Percentiles rank a stretch among this genome's conserved stretches.
phyloP scores from a whole-genome alignment of 805 yeast species.

The Nakazawaea peltata region DNA sequence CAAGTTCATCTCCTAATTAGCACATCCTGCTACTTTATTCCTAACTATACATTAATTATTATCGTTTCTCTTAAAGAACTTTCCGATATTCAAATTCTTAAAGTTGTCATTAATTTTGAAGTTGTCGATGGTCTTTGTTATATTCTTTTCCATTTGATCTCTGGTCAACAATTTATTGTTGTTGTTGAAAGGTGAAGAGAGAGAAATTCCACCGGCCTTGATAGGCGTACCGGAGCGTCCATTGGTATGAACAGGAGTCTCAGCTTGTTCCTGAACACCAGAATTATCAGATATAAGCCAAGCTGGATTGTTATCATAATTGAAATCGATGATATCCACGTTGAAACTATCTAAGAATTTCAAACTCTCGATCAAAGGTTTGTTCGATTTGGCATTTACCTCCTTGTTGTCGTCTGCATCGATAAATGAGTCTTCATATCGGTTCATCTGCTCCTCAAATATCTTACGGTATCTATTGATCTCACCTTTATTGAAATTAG shows the following conservation, averaged over 20 bases:
- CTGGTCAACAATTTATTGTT: slow-evolving; percentile 23
- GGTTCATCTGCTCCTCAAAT: slow-evolving; percentile 28
- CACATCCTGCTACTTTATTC: no score
- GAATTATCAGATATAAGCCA: slow-evolving; percentile 5
- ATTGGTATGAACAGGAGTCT: slow-evolving; percentile 1
- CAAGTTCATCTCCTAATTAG: no score
- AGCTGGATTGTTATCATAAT: slow-evolving; percentile 15
- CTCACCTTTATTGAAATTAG: slow-evolving; percentile 23
- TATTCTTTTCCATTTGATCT: slow-evolving; percentile 34
- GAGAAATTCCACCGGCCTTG: slow-evolving; percentile 23
- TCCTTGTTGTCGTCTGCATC: slow-evolving; percentile 13
- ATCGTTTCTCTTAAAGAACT: slow-evolving; percentile 38
- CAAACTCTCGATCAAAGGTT: slow-evolving; percentile 21
- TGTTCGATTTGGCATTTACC: slow-evolving; percentile 17
- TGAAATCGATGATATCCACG: slow-evolving; percentile 15
- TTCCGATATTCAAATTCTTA: slow-evolving; percentile 43
- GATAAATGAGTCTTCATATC: slow-evolving; percentile 20
- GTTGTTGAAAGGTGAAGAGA: slow-evolving; percentile 10
- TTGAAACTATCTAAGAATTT: slow-evolving; percentile 16
- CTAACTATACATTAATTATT: no score
- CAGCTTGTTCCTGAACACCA: not conserved
- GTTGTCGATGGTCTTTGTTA: slow-evolving; percentile 36
- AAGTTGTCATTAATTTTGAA: slow-evolving; percentile 64
- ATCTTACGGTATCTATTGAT: slow-evolving; percentile 27
- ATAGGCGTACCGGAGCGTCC: no score